These are phyloP conservation scores for Ophiostoma ulmi DNA, from an alignment of 2,329 filamentous ascomycete species.

Conservation along the genomic window DNA sequence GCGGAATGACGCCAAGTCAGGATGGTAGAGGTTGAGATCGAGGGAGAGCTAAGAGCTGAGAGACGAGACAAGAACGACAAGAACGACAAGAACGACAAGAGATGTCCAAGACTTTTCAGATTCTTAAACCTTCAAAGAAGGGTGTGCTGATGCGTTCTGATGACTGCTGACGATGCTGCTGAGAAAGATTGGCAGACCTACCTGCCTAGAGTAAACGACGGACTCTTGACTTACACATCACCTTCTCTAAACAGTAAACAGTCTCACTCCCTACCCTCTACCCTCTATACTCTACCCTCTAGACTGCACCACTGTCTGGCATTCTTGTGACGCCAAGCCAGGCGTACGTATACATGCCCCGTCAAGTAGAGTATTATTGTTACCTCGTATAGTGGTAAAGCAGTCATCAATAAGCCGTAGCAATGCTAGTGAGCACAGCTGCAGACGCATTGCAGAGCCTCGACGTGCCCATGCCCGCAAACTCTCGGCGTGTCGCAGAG, in stretches of 20 bases:
- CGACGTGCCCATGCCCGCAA: background rate
- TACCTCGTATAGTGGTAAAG: background rate
- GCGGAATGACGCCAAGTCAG: background rate
- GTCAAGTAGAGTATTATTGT: background rate
- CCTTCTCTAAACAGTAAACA: background rate
- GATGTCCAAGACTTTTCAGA: slow-evolving; percentile 6
- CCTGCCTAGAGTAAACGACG: background rate
- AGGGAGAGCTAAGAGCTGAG: background rate
- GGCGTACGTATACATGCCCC: background rate
- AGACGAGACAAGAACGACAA: background rate
- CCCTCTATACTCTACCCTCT: no score
- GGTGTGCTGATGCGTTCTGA: background rate
- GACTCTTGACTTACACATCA: no score
- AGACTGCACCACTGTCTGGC: background rate
- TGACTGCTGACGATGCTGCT: no score
- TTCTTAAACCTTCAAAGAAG: background rate
- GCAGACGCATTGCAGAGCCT: no score
- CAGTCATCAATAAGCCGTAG: no score
- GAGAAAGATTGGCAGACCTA: background rate
- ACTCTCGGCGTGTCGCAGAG: slow-evolving; percentile 13
- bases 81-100: background rate
- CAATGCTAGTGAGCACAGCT: no score
- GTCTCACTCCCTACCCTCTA: background rate
- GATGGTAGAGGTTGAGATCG: no score
- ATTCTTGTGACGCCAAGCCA: background rate